Evolutionary conservation across 2,329 filamentous ascomycete genomes (phyloP).

Genomic region (Emmonsiellopsis sp.): DNA sequence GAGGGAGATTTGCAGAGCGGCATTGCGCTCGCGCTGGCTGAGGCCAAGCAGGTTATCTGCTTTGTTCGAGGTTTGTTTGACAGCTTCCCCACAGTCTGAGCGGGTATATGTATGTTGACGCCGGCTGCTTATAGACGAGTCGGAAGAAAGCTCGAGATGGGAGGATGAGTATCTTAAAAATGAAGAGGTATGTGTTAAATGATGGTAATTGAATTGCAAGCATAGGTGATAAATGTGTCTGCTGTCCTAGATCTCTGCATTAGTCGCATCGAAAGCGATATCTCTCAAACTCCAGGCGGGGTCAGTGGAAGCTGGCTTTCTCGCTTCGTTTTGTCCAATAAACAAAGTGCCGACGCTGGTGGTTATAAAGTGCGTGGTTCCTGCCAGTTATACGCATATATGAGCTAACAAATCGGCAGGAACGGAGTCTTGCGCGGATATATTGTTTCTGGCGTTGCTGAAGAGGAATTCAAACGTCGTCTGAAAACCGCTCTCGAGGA

Average conservation of each 20-base stretch:
- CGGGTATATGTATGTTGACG: neutral
- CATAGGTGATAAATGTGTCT: neutral
- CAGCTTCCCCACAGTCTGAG: neutral
- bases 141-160: slow-evolving; percentile 61
- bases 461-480: slow-evolving; percentile 57
- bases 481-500: slow-evolving; percentile 38
- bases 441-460: slow-evolving; percentile 54
- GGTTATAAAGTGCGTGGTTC: slow-evolving; percentile 29
- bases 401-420: slow-evolving; percentile 27
- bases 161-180: slow-evolving; percentile 57
- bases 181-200: slow-evolving; percentile 40
- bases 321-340: slow-evolving; percentile 77
- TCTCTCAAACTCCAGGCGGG: slow-evolving; percentile 61
- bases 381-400: neutral
- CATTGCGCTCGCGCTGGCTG: slow-evolving; percentile 63
- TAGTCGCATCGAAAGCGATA: slow-evolving; percentile 56
- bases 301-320: slow-evolving; percentile 70
- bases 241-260: slow-evolving; percentile 40
- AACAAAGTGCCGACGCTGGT: slow-evolving; percentile 68
- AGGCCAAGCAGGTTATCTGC: slow-evolving; percentile 71
- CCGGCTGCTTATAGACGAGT: slow-evolving; percentile 47
- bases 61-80: slow-evolving; percentile 62
- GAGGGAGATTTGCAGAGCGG: slow-evolving; percentile 70
- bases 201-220: neutral
- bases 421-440: slow-evolving; percentile 73